Conservation (phyloP, 768 basidiomycete species). For the Lactarius deliciosus region DNA sequence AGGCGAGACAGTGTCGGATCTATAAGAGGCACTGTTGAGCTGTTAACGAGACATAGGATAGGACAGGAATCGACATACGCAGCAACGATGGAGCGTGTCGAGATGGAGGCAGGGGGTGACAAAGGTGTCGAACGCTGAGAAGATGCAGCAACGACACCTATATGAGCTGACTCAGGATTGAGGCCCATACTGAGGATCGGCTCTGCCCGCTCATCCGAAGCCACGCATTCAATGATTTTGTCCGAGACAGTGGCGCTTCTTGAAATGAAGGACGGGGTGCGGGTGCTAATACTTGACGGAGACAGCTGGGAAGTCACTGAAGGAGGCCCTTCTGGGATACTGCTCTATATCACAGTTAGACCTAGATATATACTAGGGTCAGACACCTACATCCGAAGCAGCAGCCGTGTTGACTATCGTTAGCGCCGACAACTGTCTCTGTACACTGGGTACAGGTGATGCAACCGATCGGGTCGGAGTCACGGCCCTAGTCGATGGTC, state of each 20-base stretch:
- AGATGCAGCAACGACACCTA: background rate
- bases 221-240: conserved; percentile 4
- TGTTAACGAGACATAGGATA: background rate
- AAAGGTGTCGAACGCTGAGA: conserved; percentile 7
- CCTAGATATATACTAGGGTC: background rate
- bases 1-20: conserved; percentile 19
- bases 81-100: conserved; percentile 20
- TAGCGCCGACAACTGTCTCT: background rate
- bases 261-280: conserved; percentile 18
- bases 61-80: conserved; percentile 11
- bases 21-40: conserved; percentile 16
- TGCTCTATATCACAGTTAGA: conserved; percentile 9
- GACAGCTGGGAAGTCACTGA: background rate
- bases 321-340: background rate
- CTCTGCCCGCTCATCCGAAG: background rate
- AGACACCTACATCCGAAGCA: conserved; percentile 5
- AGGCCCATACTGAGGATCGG: background rate
- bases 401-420: background rate
- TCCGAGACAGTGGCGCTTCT: background rate
- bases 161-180: background rate
- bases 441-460: conserved; percentile 8
- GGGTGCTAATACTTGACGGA: conserved; percentile 11
- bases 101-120: conserved; percentile 11
- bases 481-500: background rate
- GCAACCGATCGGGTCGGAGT: conserved; percentile 15